These are phyloP conservation scores for Meyerozyma sp. DNA, from an alignment of 1,139 yeast species.

Conservation along the genomic window DNA sequence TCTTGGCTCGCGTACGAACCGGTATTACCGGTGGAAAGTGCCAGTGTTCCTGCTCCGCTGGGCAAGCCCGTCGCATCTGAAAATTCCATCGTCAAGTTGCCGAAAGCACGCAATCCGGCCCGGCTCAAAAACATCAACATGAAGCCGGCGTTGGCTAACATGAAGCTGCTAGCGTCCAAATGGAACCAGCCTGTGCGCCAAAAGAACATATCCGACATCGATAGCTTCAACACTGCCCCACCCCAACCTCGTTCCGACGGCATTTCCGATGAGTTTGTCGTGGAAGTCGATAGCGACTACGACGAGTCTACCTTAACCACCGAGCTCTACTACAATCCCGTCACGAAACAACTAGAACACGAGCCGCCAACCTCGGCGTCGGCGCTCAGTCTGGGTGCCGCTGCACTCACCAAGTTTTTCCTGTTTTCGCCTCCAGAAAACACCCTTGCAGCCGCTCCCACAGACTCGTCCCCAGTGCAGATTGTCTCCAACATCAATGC, in stretches of 20 bases:
- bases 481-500: conserved; percentile 23
- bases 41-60: background rate
- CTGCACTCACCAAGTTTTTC: background rate
- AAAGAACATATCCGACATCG: background rate
- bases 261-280: conserved; percentile 2
- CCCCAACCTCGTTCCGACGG: background rate
- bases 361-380: conserved; percentile 26
- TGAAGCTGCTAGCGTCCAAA: conserved; percentile 18
- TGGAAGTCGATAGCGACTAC: conserved; percentile 13
- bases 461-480: background rate
- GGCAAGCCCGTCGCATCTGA: background rate
- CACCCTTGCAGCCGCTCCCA: background rate
- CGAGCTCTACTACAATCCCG: conserved; percentile 30
- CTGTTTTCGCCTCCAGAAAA: background rate
- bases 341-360: conserved; percentile 28
- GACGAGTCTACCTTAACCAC: conserved; percentile 19
- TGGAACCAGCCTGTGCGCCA: conserved; percentile 32
- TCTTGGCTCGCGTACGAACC: conserved; percentile 32
- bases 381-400: background rate
- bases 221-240: background rate
- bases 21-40: background rate
- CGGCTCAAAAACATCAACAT: background rate
- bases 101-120: background rate
- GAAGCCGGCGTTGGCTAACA: background rate
- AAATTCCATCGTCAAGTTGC: background rate